Base-by-base conservation (phyloP, 257 asterid species). In the Eucommia ulmoides region DNA sequence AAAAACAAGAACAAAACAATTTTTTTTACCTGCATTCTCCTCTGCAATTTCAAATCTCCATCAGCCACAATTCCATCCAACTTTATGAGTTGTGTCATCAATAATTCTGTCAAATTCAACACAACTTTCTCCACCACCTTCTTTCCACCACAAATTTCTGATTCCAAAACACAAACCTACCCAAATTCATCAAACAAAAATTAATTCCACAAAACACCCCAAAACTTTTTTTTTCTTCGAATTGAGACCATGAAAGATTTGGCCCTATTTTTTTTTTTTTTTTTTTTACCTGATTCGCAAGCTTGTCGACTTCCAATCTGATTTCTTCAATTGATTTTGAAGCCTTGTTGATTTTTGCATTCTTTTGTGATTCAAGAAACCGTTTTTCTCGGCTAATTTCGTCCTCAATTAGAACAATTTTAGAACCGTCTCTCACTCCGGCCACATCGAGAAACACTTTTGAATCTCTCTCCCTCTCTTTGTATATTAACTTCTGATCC, bases 1-100 rank as follows among this genome's bases (percentile, higher is more conserved):
- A n/a, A n/a, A n/a, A n/a, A n/a, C n/a, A n/a, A n/a, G n/a, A n/a
- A n/a, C n/a, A n/a, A n/a, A n/a, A n/a, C n/a, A n/a, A n/a, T 20
- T 8, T 20, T 42, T 10, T 11, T 7, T 65, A 89, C 98, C 94
- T 84, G 94, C 88, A 77, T 76, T 67, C 94, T 82, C 65, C 98
- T 80, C 45, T 85, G 93, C 24, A 73, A 26, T 54, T 89, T 89
- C 8, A 78, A 76, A 67, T 89, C 96, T 71, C 98, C 98, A 68
- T 80, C 91, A 61, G 96, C 98, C 65, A 65, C 59, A 56, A 89
- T 78, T 17, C 67, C 94, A 67, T 89, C 98, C 61, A 89, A 65
- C 50, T 85, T 85, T 18, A 89, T 85, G 45, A 85, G 73, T 57
- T 89, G 82, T 51, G 75, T 82, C 98, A 89, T 89, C 62, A 85